Percentiles rank a stretch among this genome's conserved stretches.
Evolutionary conservation across 1,284 basidiomycete species (phyloP).

Genomic region (Microbotryum silenes-acaulis): DNA sequence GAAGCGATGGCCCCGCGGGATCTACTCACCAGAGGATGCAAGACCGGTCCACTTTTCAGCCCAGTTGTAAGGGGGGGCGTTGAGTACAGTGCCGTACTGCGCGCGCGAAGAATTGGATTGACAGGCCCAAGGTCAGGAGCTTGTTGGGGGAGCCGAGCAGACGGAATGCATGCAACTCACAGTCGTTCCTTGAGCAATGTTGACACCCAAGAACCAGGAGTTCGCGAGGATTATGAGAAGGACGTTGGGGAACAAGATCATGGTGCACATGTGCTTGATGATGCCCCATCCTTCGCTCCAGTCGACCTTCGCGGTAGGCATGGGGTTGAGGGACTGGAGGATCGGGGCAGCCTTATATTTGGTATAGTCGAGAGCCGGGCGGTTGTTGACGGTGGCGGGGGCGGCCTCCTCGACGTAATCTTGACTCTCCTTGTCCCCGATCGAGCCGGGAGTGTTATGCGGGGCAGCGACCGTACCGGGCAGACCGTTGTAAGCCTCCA

Average conservation of each 20-base stretch:
- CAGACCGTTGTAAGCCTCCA: conserved; percentile 1
- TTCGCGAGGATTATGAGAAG: conserved; percentile 1
- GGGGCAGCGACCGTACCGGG: not conserved
- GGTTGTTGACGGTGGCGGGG: not conserved
- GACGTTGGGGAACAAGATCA: conserved; percentile 3
- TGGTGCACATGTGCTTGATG: conserved; percentile 7
- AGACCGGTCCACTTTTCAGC: no score
- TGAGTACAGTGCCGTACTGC: no score
- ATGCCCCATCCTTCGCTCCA: conserved; percentile 1
- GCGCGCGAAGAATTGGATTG: no score
- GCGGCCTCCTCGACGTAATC: not conserved
- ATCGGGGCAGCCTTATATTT: not conserved
- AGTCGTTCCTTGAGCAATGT: conserved; percentile 7
- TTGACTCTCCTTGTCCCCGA: not conserved
- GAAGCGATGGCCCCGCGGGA: no score
- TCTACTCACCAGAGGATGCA: no score
- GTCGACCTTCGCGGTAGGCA: not conserved
- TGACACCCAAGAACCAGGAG: conserved; percentile 1
- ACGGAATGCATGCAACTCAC: no score
- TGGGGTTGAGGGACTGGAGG: not conserved
- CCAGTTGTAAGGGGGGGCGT: no score
- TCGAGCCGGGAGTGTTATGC: not conserved
- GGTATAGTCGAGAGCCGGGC: not conserved
- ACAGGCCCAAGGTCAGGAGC: no score
- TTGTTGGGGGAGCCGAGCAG: no score